Percentiles rank a stretch among this genome's conserved stretches.
phyloP scores from a whole-genome alignment of 257 asterid species.

The Echites panduratus region DNA sequence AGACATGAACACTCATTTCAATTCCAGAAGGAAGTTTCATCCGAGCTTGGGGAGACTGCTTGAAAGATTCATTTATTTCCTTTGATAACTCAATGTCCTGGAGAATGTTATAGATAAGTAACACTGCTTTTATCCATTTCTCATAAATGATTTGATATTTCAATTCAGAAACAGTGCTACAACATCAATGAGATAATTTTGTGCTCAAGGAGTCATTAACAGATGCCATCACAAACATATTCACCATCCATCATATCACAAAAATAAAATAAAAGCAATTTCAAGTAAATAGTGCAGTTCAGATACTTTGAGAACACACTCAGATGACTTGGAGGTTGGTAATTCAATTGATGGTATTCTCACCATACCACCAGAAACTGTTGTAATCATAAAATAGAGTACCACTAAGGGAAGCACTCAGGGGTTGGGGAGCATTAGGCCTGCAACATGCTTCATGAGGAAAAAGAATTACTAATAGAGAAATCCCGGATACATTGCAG shows the following conservation, averaged over 20 bases:
- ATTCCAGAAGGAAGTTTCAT: constrained; percentile 95
- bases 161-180: background rate
- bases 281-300: background rate
- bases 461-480: background rate
- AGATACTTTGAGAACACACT: background rate
- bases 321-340: background rate
- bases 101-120: constrained; percentile 7
- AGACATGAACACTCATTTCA: constrained; percentile 99
- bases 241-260: background rate
- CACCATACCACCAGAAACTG: too few species aligned
- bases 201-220: background rate
- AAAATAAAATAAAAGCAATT: background rate
- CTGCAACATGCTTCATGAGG: background rate
- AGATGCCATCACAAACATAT: background rate
- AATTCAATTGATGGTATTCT: too few species aligned
- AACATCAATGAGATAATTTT: background rate
- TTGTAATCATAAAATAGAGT: background rate
- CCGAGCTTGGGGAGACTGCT: constrained; percentile 98
- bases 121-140: background rate
- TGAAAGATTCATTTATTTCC: constrained; percentile 96
- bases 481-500: background rate
- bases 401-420: background rate
- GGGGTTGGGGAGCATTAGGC: background rate
- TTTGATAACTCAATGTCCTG: constrained; percentile 94
- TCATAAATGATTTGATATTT: background rate